These are phyloP conservation scores for Candolleomyces efflorescens DNA, from an alignment of 768 basidiomycete genomes.

Conservation along the genomic window DNA sequence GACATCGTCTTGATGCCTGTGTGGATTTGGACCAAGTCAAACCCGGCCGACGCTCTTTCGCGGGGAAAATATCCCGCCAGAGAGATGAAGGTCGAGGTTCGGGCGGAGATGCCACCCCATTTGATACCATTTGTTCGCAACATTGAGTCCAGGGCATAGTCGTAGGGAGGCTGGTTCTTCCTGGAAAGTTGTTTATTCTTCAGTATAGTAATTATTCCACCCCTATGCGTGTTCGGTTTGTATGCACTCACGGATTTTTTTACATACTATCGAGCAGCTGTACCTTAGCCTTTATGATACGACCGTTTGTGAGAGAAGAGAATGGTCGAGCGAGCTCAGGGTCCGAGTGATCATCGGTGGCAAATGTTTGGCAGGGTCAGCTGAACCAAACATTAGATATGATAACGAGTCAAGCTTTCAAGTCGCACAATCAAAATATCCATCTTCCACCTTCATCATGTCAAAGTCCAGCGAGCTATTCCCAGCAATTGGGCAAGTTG, in stretches of 20 bases:
- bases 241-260: too few species aligned
- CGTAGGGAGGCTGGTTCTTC: neutral
- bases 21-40: slow-evolving; percentile 28
- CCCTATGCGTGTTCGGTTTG: too few species aligned
- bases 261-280: too few species aligned
- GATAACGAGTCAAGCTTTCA: too few species aligned
- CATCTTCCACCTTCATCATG: neutral
- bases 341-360: too few species aligned
- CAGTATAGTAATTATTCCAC: too few species aligned
- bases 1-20: slow-evolving; percentile 19
- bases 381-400: too few species aligned
- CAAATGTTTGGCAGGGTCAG: too few species aligned
- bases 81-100: neutral
- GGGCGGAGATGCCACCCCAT: slow-evolving; percentile 3
- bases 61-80: slow-evolving; percentile 17
- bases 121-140: slow-evolving; percentile 4
- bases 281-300: too few species aligned
- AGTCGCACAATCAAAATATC: neutral
- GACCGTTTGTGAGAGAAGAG: too few species aligned
- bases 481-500: slow-evolving; percentile 55
- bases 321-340: too few species aligned
- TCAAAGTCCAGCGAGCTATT: slow-evolving; percentile 34
- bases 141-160: neutral
- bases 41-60: slow-evolving; percentile 31
- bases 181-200: neutral